A percentile compares a stretch with the other conserved stretches of the same genome.
Conservation (phyloP, 805 yeast genomes). For the Sugiyamaella lignohabitans region DNA sequence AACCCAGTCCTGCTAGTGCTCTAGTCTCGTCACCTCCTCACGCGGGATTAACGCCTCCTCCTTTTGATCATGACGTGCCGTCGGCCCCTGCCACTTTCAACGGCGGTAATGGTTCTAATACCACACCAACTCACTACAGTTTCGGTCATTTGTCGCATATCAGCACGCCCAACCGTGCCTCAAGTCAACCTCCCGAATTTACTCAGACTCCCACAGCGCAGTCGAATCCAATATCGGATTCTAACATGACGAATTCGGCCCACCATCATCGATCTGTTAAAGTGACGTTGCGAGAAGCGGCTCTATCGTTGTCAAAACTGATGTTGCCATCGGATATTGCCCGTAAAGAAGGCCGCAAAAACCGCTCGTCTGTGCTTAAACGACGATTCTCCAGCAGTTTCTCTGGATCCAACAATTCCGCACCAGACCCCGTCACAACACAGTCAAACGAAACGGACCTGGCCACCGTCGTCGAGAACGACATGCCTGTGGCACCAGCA, state of each 20-base stretch:
- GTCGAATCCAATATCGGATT: background rate
- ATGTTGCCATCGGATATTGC: constrained; percentile 13
- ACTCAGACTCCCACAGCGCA: background rate
- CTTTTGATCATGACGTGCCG: background rate
- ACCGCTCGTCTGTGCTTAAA: constrained; percentile 2
- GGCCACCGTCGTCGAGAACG: background rate
- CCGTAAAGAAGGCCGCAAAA: constrained; percentile 9
- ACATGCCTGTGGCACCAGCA: background rate
- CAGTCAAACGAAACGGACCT: too few species aligned
- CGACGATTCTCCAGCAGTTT: constrained; percentile 6
- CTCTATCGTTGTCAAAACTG: constrained; percentile 6
- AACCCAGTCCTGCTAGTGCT: background rate
- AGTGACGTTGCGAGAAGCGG: constrained; percentile 5
- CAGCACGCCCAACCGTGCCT: background rate
- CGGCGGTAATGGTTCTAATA: background rate
- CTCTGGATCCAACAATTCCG: too few species aligned
- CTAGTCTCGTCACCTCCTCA: background rate
- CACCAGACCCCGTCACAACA: too few species aligned
- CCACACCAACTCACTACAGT: background rate
- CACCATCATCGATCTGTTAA: constrained; percentile 8
- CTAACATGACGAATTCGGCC: background rate
- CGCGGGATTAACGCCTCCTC: background rate
- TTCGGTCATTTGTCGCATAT: background rate
- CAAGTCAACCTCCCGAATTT: background rate
- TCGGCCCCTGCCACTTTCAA: background rate